Evolutionary conservation across 1,284 basidiomycete genomes (phyloP).

Genomic region (Xanthoconium separans): DNA sequence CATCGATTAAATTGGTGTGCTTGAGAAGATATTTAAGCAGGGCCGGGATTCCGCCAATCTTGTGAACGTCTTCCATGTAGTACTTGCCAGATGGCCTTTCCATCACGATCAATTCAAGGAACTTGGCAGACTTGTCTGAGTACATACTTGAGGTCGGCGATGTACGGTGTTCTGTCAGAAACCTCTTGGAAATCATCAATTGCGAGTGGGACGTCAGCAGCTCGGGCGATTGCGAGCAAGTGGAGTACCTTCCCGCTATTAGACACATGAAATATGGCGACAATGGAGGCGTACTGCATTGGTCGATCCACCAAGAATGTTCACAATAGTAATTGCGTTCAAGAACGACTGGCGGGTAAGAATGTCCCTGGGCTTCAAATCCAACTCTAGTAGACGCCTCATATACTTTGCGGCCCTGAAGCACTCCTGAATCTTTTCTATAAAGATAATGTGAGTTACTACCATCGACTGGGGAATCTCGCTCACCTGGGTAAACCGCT

Average conservation of each 20-base stretch:
- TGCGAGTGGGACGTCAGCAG: conserved; percentile 82
- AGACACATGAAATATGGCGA: background rate
- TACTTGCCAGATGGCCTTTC: conserved; percentile 87
- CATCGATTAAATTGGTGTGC: conserved; percentile 86
- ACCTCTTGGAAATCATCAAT: conserved; percentile 95
- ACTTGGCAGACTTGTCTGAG: background rate
- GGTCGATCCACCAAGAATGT: conserved; percentile 87
- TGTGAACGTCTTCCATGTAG: conserved; percentile 96
- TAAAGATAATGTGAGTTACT: conserved; percentile 3
- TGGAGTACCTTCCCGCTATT: conserved; percentile 69
- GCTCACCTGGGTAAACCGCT: conserved; percentile 68
- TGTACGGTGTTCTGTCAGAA: conserved; percentile 88
- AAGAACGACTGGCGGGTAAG: conserved; percentile 88
- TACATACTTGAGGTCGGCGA: conserved; percentile 84
- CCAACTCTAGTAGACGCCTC: conserved; percentile 78
- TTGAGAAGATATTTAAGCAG: conserved; percentile 86
- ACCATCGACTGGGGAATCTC: background rate
- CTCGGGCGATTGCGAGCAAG: conserved; percentile 90
- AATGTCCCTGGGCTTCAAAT: conserved; percentile 92
- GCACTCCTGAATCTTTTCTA: conserved; percentile 86
- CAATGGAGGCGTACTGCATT: conserved; percentile 65
- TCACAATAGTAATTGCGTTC: conserved; percentile 86
- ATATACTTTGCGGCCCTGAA: conserved; percentile 80
- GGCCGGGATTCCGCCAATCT: conserved; percentile 85
- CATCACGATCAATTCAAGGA: conserved; percentile 1